Conservation (phyloP, 192 early-diverging fungal species). For the Backusella australiensis region DNA sequence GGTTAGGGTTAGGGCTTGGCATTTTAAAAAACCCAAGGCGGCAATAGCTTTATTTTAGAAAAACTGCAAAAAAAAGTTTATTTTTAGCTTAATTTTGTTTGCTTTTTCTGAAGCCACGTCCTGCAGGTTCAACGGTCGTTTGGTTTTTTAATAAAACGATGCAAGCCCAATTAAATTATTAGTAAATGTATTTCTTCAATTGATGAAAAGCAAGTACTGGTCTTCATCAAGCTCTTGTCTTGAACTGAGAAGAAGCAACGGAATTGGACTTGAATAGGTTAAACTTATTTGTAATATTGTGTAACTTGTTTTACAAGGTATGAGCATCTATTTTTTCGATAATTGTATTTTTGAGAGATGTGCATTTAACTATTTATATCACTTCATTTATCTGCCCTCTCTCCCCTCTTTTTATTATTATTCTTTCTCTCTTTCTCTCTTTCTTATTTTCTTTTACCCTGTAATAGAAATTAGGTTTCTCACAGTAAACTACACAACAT, state of each 20-base stretch:
- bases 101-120: background rate
- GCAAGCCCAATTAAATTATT: no score
- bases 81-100: background rate
- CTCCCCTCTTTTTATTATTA: background rate
- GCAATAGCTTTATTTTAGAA: background rate
- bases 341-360: constrained; percentile 4
- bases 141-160: background rate
- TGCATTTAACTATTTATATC: background rate
- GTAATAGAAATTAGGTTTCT: background rate
- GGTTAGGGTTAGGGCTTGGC: background rate
- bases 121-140: background rate
- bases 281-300: background rate
- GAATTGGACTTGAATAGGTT: background rate
- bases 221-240: background rate
- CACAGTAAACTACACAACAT: background rate
- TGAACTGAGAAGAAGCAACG: background rate
- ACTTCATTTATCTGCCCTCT: background rate
- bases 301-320: background rate
- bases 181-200: background rate
- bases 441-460: background rate
- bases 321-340: background rate
- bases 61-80: background rate
- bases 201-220: background rate
- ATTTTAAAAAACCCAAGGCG: background rate
- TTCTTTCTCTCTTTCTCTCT: background rate